Conservation (phyloP, 208 protist species). For the Acanthamoeba healyi region DNA sequence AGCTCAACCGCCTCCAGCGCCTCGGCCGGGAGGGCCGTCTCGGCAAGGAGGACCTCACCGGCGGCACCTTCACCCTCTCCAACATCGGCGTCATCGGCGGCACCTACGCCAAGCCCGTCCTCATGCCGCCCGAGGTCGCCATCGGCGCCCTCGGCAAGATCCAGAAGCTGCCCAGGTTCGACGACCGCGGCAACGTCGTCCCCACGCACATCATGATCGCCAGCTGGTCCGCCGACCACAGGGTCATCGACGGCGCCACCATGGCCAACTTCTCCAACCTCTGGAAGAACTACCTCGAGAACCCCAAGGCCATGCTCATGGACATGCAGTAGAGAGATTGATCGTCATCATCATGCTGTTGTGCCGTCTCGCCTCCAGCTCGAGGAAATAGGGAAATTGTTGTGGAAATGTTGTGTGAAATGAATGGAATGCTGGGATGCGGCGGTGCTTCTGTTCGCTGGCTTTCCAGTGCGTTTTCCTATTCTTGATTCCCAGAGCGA, state of each 20-base stretch:
- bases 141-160: constrained; percentile 95
- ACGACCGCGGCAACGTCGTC: constrained; percentile 88
- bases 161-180: constrained; percentile 92
- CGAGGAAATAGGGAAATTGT: too few species aligned
- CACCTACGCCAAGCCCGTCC: constrained; percentile 93
- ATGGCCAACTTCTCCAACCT: constrained; percentile 96
- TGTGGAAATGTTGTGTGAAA: too few species aligned
- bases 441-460: too few species aligned
- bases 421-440: too few species aligned
- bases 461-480: constrained; percentile 17
- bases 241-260: constrained; percentile 97
- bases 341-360: too few species aligned
- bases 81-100: constrained; percentile 98
- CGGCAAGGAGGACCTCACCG: constrained; percentile 62
- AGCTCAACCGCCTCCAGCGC: constrained; percentile 93
- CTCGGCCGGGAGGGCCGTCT: constrained; percentile 70
- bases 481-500: background rate
- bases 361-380: too few species aligned
- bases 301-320: constrained; percentile 93
- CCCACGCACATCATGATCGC: constrained; percentile 86
- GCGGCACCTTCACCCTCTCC: constrained; percentile 96
- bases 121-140: constrained; percentile 94
- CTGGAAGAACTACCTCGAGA: constrained; percentile 94
- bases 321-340: constrained; percentile 85
- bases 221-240: constrained; percentile 95